phyloP scores from a whole-genome alignment of 2,329 filamentous ascomycete genomes.

The Stachybotrys elegans region DNA sequence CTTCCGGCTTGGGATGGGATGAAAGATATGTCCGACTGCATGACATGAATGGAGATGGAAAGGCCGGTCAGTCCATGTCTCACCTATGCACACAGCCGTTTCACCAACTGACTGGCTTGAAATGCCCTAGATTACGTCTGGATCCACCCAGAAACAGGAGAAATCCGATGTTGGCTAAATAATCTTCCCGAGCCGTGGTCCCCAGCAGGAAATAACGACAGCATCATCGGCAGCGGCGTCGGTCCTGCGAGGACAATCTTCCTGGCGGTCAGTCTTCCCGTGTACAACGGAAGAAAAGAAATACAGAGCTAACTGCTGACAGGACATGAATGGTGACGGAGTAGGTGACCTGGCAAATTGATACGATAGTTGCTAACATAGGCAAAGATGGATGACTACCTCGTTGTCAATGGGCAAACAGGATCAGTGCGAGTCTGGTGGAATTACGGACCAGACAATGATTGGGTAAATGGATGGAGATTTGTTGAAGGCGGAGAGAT shows the following conservation, averaged over 20 bases:
- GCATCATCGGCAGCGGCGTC: slow-evolving; percentile 11
- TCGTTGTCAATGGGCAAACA: slow-evolving; percentile 9
- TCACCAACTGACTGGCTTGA: not conserved
- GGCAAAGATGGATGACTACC: slow-evolving; percentile 14
- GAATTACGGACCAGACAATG: slow-evolving; percentile 13
- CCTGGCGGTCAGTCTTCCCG: slow-evolving; percentile 5
- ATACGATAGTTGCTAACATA: too few species aligned
- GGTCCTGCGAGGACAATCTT: slow-evolving; percentile 4
- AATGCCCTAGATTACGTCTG: slow-evolving; percentile 11
- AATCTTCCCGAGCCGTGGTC: slow-evolving; percentile 11
- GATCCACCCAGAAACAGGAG: slow-evolving; percentile 9
- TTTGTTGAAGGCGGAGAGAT: slow-evolving; percentile 15
- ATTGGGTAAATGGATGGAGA: slow-evolving; percentile 15
- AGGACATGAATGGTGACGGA: slow-evolving; percentile 15
- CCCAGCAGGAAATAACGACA: slow-evolving; percentile 8
- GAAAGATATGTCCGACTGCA: slow-evolving; percentile 6
- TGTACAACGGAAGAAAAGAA: not conserved
- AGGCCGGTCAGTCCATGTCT: slow-evolving; percentile 6
- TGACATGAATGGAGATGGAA: slow-evolving; percentile 16
- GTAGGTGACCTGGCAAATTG: slow-evolving; percentile 5
- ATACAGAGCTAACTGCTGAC: not conserved
- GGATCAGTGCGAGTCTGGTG: slow-evolving; percentile 13
- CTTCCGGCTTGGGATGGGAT: not conserved
- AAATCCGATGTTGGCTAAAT: slow-evolving; percentile 13
- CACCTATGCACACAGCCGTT: not conserved